phyloP scores from a whole-genome alignment of 2,329 filamentous ascomycete genomes.

The Curvularia verruculosa region DNA sequence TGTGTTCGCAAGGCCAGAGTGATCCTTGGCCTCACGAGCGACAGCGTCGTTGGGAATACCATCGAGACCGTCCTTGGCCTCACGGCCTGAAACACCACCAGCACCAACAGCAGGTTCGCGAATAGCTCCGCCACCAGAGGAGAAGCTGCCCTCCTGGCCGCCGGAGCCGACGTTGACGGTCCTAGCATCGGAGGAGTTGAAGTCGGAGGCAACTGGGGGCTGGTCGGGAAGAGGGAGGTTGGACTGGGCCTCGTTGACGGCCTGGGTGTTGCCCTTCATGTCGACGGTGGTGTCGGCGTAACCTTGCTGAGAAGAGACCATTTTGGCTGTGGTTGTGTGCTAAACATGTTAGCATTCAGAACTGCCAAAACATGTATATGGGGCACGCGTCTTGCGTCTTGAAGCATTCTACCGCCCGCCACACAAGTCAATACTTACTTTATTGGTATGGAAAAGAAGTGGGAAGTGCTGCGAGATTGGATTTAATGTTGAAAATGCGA shows the following conservation, averaged over 20 bases:
- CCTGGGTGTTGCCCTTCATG: conserved; percentile 48
- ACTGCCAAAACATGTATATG: neutral
- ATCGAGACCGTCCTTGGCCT: conserved; percentile 64
- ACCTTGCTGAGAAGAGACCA: conserved; percentile 37
- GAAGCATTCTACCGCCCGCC: neutral
- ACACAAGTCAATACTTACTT: conserved; percentile 12
- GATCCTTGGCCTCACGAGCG: conserved; percentile 54
- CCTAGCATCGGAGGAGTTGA: conserved; percentile 72
- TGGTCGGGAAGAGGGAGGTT: conserved; percentile 82
- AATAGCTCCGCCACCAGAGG: conserved; percentile 52
- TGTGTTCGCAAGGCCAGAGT: conserved; percentile 51
- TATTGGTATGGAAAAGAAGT: conserved; percentile 11
- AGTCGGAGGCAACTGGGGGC: conserved; percentile 77
- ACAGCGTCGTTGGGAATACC: conserved; percentile 66
- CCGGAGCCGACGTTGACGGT: conserved; percentile 75
- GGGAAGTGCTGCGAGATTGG: neutral
- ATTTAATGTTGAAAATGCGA: neutral
- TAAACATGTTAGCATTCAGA: neutral
- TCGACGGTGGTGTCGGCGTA: conserved; percentile 27
- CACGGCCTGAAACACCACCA: conserved; percentile 63
- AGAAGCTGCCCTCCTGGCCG: conserved; percentile 54
- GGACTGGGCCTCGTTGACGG: conserved; percentile 70
- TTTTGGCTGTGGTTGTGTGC: conserved; percentile 19
- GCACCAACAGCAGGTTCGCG: conserved; percentile 59
- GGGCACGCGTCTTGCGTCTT: conserved; percentile 1